Base-by-base conservation (phyloP, 352 stramenopile genomes). In the Pythium dissotocum region DNA sequence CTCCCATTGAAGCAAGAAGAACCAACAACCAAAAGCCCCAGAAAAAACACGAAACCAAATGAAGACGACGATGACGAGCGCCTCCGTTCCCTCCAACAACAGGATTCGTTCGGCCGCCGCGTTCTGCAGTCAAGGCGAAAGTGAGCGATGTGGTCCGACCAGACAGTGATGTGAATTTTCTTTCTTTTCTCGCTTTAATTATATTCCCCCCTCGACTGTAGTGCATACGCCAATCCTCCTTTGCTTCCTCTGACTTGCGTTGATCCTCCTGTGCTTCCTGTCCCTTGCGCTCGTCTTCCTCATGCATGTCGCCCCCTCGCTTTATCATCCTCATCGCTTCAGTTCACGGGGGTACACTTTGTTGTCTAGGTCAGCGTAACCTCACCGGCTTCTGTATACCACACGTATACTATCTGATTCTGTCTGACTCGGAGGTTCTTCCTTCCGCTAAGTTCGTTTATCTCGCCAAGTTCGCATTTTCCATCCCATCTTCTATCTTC, bases 171-270 rank as follows among this genome's bases (percentile, higher is more conserved):
- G 60, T 51, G 59, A 63, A 62, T 59, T 71, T 58, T 53, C 54
- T 58, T 58, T 58, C 35, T 63, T 57, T 67, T 73, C 54, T 65
- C 55, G 44, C 65, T 63, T 68, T 73, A 61, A 68, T 73, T 69
- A 69, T 75, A 63, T 71, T 74, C 18, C 62, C 28, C 52, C 46
- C 54, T 49, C 59, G 55, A 70, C 69, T 77, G 67, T 75, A 67
- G 71, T 73, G 63, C 77, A 70, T 80, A 65, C 46, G 21, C 13
- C 38, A 16, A 44, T 18, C 12, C 38, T 16, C 38, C 38, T 44
- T 16, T 5, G 13, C 38, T n/a, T 44, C 4, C 5, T 44, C 8
- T 44, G 10, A n/a, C 16, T 16, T 44, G 10, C 18, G 10, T 44
- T 18, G 9, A 44, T 44, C 7, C 35, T 40, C 7, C 35, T 40